Evolutionary conservation across 2,329 filamentous ascomycete genomes (phyloP).

Genomic region (Orbilia brochopaga): DNA sequence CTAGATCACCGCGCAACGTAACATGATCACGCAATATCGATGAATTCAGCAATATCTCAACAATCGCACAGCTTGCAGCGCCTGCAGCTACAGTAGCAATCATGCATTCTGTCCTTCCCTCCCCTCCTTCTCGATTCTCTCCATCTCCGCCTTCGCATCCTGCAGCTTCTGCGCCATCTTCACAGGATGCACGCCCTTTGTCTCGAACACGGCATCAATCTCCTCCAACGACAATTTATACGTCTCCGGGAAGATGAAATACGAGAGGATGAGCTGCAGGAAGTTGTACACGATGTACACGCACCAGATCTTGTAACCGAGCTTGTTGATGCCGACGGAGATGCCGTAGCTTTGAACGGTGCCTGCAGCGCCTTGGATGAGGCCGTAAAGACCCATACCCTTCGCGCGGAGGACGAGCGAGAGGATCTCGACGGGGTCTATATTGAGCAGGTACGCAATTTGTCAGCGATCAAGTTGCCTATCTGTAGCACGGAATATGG

Average conservation of each 20-base stretch:
- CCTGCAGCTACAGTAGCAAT: too few relatives aligned
- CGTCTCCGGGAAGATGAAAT: constrained; percentile 65
- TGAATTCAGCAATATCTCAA: too few relatives aligned
- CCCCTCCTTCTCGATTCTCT: constrained; percentile 42
- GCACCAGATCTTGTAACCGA: constrained; percentile 63
- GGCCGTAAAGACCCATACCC: constrained; percentile 61
- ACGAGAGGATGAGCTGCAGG: constrained; percentile 61
- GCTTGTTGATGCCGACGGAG: constrained; percentile 60
- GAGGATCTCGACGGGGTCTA: constrained; percentile 60
- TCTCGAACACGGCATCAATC: constrained; percentile 67
- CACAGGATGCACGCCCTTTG: constrained; percentile 59
- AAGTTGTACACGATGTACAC: constrained; percentile 63
- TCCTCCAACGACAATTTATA: constrained; percentile 63
- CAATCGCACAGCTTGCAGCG: too few relatives aligned
- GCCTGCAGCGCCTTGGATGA: constrained; percentile 61
- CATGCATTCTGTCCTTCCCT: constrained; percentile 22
- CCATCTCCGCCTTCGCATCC: constrained; percentile 58
- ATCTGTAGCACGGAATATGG: background rate
- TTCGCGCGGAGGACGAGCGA: constrained; percentile 60
- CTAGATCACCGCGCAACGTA: too few relatives aligned
- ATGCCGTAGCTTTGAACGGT: constrained; percentile 62
- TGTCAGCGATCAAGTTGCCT: constrained; percentile 14
- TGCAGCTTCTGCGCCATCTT: constrained; percentile 60
- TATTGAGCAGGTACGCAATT: background rate
- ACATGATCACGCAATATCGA: too few relatives aligned